These are phyloP conservation scores for Ploettnerulaceae sp. DNA, from an alignment of 2,329 filamentous ascomycete genomes.

Conservation along the genomic window DNA sequence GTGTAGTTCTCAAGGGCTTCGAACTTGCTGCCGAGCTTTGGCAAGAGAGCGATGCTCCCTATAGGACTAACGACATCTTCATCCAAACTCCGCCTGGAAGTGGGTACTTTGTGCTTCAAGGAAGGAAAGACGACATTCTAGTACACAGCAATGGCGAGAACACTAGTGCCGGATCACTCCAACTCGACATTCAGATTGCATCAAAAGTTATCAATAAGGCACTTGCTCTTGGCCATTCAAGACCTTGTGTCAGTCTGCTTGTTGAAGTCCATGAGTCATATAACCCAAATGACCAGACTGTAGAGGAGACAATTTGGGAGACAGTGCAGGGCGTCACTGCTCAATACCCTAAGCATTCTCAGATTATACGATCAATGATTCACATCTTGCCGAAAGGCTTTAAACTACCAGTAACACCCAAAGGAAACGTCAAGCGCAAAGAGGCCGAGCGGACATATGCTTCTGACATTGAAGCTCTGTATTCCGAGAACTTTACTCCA, in stretches of 20 bases:
- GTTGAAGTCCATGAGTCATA: slow-evolving; percentile 27
- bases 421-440: slow-evolving; percentile 34
- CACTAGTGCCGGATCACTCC: slow-evolving; percentile 29
- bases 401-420: slow-evolving; percentile 31
- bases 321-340: slow-evolving; percentile 24
- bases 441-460: slow-evolving; percentile 28
- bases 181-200: slow-evolving; percentile 29
- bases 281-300: slow-evolving; percentile 12
- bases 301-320: slow-evolving; percentile 19
- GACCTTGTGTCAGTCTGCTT: slow-evolving; percentile 27
- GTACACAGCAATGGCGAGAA: slow-evolving; percentile 34
- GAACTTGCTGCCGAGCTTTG: slow-evolving; percentile 34
- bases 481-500: slow-evolving; percentile 9
- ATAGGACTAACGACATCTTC: slow-evolving; percentile 33
- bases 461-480: slow-evolving; percentile 24
- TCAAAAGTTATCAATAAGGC: slow-evolving; percentile 26
- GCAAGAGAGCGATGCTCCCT: slow-evolving; percentile 28
- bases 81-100: slow-evolving; percentile 31
- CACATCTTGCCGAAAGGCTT: slow-evolving; percentile 24
- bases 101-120: slow-evolving; percentile 31
- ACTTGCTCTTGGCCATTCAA: slow-evolving; percentile 28
- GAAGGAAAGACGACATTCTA: slow-evolving; percentile 33
- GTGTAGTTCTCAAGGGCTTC: slow-evolving; percentile 33
- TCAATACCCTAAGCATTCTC: slow-evolving; percentile 25
- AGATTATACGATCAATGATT: slow-evolving; percentile 29